Base-by-base conservation (phyloP, 345 rosid genomes). In the Pugionium cornutum region DNA sequence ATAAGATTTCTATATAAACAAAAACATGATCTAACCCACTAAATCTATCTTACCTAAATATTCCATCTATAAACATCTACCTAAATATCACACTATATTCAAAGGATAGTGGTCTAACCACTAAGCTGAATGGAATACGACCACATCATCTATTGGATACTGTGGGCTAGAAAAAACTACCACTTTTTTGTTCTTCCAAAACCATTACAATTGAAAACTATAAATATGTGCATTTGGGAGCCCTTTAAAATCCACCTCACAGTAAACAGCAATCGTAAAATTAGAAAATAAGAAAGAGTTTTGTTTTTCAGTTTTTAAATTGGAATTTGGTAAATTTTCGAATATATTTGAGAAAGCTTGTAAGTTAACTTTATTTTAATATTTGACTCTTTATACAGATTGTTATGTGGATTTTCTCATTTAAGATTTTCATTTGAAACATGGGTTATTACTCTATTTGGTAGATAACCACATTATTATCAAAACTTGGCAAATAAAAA, bases 1-100 rank as follows among this genome's bases (percentile, higher is more conserved):
- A 10, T 4, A 25, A 9, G 8, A 8, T 46, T 61, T 41, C 30
- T 50, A 50, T 36, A 3, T 3, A 49, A 40, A 40, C 9, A 31
- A 32, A 52, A 44, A 2, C 49, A 64, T 30, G 0, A 51, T 28
- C 18, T 39, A 50, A 29, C 30, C 58, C 64, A 55, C 69, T 55
- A 69, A 55, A 64, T n/a, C 40, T 29, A 56, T 33, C 46, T 57
- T 29, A 72, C 76, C 76, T 49, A 72, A 72, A 49, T 41, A 28
- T 47, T 57, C 76, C 70, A 72, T 66, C 51, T 5, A 42, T 27
- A 57, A 41, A 64, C 51, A 42, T 64, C 3, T 10, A 64, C 70
- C 66, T 72, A 72, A 64, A 11, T 46, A 31, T 31, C 44, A 48
- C 9, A 48, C 9, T 50, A 70, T 10, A 48, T 49, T 34, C 39